phyloP scores from a whole-genome alignment of 768 basidiomycete genomes.

The Cyclocybe aegerita region DNA sequence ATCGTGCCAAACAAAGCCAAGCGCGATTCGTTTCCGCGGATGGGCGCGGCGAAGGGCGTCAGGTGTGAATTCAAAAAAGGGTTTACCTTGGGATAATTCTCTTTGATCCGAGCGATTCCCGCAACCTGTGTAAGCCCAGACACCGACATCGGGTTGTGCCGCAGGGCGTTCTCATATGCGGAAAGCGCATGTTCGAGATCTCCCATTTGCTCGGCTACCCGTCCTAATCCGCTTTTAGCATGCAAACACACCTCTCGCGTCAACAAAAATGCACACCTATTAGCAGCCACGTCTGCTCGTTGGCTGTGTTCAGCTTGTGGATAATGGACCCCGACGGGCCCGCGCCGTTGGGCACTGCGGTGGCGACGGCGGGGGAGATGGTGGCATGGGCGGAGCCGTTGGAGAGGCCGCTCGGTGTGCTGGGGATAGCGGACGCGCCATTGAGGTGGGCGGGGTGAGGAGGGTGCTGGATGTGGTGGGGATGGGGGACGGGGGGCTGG shows the following conservation, averaged over 20 bases:
- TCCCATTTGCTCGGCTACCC: slow-evolving; percentile 93
- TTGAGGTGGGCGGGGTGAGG: slow-evolving; percentile 53
- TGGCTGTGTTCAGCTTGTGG: slow-evolving; percentile 79
- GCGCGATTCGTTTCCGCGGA: slow-evolving; percentile 37
- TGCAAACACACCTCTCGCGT: slow-evolving; percentile 10
- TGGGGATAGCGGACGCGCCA: slow-evolving; percentile 42
- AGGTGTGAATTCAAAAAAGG: slow-evolving; percentile 24
- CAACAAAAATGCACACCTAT: slow-evolving; percentile 59
- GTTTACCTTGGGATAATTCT: slow-evolving; percentile 92
- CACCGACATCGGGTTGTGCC: slow-evolving; percentile 92
- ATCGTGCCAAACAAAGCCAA: slow-evolving; percentile 31
- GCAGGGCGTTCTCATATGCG: slow-evolving; percentile 93
- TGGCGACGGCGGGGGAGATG: slow-evolving; percentile 47
- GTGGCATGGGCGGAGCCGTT: slow-evolving; percentile 42
- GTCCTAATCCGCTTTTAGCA: slow-evolving; percentile 51
- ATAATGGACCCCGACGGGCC: slow-evolving; percentile 46
- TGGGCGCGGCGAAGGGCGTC: slow-evolving; percentile 19
- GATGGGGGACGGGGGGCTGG: slow-evolving; percentile 36
- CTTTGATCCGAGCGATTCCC: slow-evolving; percentile 94
- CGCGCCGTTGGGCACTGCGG: slow-evolving; percentile 32
- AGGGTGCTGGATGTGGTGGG: slow-evolving; percentile 33
- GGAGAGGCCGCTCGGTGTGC: slow-evolving; percentile 40
- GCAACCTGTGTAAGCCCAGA: slow-evolving; percentile 92
- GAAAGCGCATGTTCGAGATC: slow-evolving; percentile 90
- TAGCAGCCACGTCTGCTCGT: slow-evolving; percentile 94